Evolutionary conservation across 139 green algal genomes (phyloP), one percentile per base, ranked within the genome.

Genomic region (Diplosphaera chodatii): DNA sequence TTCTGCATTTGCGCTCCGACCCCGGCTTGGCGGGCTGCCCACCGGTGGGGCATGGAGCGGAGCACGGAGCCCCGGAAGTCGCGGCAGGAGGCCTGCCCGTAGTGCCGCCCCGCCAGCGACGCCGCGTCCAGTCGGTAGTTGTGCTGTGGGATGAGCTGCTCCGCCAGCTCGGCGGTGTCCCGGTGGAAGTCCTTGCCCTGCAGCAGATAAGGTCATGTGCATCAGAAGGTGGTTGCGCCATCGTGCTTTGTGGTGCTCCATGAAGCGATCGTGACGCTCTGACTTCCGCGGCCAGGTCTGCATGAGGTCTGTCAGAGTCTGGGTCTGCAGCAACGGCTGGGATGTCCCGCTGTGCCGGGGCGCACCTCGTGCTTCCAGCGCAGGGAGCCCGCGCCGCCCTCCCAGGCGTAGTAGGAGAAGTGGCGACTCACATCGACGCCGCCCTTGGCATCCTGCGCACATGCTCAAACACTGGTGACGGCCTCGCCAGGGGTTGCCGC

Each of bases 331-430:
- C n/a, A n/a, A n/a, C n/a, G n/a, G n/a, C n/a, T n/a, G n/a, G n/a
- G n/a, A n/a, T n/a, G n/a, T n/a, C n/a, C n/a, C n/a, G n/a, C n/a
- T n/a, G n/a, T n/a, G 37, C 34, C 1, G 56, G n/a, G 3, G 13
- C 64, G 64, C 33, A 80, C 80, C 66, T 85, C 67, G 69, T 96
- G 92, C 72, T 85, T 86, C 94, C 94, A 99, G 0, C 87, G 74
- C 72, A 86, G 30, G 4, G 62, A 40, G 0, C 94, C 95, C 1
- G 63, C 82, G 4, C 59, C 77, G 3, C 90, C 94, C 67, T 93
- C 91, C 74, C 92, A 93, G 5, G 91, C 93, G 77, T 93, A 93
- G 82, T 97, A 97, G 6, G 74, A 86, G 72, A 98, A 98, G 74
- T 97, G 90, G 8, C 87, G 75, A 20, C 83, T 87, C 1, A 67